A percentile compares a stretch with the other conserved stretches of the same genome.
These are phyloP conservation scores for Salix suchowensis DNA, from an alignment of 345 rosid genomes.

Conservation along the genomic window DNA sequence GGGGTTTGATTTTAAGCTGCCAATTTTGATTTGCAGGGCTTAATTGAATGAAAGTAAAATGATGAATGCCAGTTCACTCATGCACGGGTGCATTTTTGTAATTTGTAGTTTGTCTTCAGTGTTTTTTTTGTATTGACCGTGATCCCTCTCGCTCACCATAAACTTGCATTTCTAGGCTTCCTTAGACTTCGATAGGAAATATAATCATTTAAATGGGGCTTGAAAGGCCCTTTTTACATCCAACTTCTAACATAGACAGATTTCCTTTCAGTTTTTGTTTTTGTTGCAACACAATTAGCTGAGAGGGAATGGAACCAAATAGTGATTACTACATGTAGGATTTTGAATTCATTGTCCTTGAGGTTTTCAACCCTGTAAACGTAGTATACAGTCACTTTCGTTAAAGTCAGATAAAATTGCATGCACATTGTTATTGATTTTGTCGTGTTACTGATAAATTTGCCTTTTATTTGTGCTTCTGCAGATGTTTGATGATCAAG, in stretches of 20 bases:
- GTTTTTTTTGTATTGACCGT: background rate
- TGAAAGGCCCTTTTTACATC: background rate
- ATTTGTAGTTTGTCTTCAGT: background rate
- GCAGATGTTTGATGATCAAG: conserved; percentile 91
- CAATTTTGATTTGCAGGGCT: background rate
- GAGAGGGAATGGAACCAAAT: background rate
- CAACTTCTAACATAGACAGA: background rate
- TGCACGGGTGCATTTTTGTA: background rate
- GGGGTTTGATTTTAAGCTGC: background rate
- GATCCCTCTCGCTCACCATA: background rate
- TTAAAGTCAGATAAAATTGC: background rate
- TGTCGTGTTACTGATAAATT: background rate
- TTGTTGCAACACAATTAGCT: background rate
- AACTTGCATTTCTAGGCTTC: background rate
- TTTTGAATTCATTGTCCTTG: background rate
- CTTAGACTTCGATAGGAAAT: background rate
- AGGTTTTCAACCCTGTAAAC: background rate
- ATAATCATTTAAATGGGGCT: background rate
- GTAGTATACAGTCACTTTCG: background rate
- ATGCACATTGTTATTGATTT: background rate
- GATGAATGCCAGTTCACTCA: background rate
- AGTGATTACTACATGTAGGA: background rate
- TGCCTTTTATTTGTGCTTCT: conserved; percentile 11
- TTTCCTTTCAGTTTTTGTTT: background rate
- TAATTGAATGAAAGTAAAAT: background rate